Evolutionary conservation across 1,139 yeast species (phyloP).

Genomic region (Lodderomyces parapsilosis): DNA sequence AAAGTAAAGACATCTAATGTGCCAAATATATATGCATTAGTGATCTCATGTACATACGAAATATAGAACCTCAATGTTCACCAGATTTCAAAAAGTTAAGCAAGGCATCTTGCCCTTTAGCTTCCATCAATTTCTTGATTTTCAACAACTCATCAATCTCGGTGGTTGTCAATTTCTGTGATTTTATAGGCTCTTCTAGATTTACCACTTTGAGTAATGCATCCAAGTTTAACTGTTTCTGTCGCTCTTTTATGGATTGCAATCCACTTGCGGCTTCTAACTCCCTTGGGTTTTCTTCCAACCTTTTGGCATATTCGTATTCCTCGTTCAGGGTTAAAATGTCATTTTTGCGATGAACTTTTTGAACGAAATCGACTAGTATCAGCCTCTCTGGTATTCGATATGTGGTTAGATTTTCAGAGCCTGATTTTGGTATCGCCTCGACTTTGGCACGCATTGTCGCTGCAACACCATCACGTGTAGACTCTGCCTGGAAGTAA

Average conservation of each 20-base stretch:
- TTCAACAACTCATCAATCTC: slow-evolving; percentile 55
- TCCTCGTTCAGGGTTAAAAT: slow-evolving; percentile 25
- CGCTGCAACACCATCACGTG: slow-evolving; percentile 47
- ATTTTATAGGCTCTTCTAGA: slow-evolving; percentile 18
- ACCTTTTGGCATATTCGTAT: slow-evolving; percentile 21
- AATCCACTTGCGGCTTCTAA: slow-evolving; percentile 26
- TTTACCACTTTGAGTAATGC: slow-evolving; percentile 21
- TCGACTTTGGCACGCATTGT: slow-evolving; percentile 8
- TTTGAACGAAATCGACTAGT: slow-evolving; percentile 69
- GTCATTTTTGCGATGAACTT: slow-evolving; percentile 33
- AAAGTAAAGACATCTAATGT: slow-evolving; percentile 1
- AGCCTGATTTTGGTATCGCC: slow-evolving; percentile 3
- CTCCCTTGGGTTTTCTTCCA: slow-evolving; percentile 23
- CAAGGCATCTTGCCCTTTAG: slow-evolving; percentile 70
- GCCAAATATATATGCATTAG: neutral
- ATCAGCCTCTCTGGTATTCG: slow-evolving; percentile 73
- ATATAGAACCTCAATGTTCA: neutral
- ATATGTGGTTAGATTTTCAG: slow-evolving; percentile 35
- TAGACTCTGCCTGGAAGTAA: slow-evolving; percentile 39
- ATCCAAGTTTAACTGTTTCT: slow-evolving; percentile 24
- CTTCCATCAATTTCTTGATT: slow-evolving; percentile 59
- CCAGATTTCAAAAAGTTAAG: slow-evolving; percentile 48
- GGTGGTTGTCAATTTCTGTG: slow-evolving; percentile 4
- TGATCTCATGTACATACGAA: slow-evolving; percentile 4
- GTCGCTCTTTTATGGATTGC: slow-evolving; percentile 17